Evolutionary conservation across 1,139 yeast species (phyloP).

Genomic region (Ogataea hybrid): DNA sequence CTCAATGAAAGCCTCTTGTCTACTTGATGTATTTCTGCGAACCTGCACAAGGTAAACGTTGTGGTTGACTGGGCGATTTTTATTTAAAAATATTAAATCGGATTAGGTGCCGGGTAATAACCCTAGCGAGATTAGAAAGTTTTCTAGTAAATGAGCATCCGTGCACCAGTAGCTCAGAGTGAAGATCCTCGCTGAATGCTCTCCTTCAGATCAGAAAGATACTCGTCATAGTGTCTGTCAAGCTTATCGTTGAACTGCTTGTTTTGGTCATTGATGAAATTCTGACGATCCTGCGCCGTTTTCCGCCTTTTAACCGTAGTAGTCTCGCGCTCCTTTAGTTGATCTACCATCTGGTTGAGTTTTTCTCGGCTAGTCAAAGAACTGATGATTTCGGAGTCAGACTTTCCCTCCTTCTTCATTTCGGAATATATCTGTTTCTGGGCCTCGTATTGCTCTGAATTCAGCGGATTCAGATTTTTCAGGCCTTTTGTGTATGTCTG

Average conservation of each 20-base stretch:
- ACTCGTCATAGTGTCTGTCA: constrained; percentile 48
- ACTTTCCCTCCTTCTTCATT: constrained; percentile 22
- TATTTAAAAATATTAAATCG: constrained; percentile 2
- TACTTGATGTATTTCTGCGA: neutral
- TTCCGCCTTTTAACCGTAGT: constrained; percentile 35
- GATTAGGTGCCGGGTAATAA: constrained; percentile 1
- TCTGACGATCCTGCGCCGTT: constrained; percentile 36
- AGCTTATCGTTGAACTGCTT: constrained; percentile 74
- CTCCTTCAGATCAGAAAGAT: constrained; percentile 39
- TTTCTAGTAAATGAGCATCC: neutral
- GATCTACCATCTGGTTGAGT: constrained; percentile 40
- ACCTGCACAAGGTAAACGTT: constrained; percentile 2
- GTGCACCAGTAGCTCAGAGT: constrained; percentile 2
- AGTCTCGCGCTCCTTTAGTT: constrained; percentile 39
- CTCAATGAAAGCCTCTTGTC: neutral
- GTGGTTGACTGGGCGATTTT: constrained; percentile 4
- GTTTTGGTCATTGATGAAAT: constrained; percentile 70
- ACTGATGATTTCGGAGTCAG: constrained; percentile 30
- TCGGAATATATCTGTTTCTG: constrained; percentile 32
- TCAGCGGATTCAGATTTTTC: constrained; percentile 33
- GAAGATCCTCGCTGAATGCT: constrained; percentile 28
- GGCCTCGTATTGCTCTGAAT: constrained; percentile 40
- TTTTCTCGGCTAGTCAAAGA: constrained; percentile 33
- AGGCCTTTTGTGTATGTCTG: constrained; percentile 51
- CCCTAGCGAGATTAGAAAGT: too few species aligned